Evolutionary conservation across 306 rosid species (phyloP), one percentile per base, ranked within the genome.

Genomic region (Rosa persica): DNA sequence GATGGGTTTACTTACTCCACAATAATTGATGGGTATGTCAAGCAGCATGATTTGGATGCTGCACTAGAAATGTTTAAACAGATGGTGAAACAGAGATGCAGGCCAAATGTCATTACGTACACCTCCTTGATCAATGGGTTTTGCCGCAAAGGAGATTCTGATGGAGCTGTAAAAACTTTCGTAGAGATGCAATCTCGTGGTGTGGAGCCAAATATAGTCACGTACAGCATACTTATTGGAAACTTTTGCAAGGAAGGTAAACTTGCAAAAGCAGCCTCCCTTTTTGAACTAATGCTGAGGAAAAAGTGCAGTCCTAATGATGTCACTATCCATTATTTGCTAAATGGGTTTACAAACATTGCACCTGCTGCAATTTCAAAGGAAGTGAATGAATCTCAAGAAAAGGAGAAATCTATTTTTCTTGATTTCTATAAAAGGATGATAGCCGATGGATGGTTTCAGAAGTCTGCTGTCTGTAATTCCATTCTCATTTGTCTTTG

Each of bases 1-100:
- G 93, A 91, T 83, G 89, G 82, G 70, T 93, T 87, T 79, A 89
- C 97, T 39, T 91, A 87, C 80, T 89, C 95, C 67, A 93, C 97
- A 7, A 62, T 93, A 58, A 90, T 93, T 81, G 96, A 93, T 55
- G 97, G 97, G 58, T 90, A 85, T 77, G 86, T 91, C 77, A 93
- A 93, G 80, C 92, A 81, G 67, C 82, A 83, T 67, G 87, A 90
- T 82, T 78, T 90, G 75, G 84, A 80, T 40, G 78, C 82, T 69
- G 95, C 95, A 34, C 84, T 91, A 48, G 84, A 72, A 80, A 79
- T 90, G 76, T 91, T 91, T 85, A 91, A 88, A 43, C 84, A 73
- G 80, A 91, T 93, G 93, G 48, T 89, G 77, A 93, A 91, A 79
- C 77, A 78, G 80, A 87, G 79, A 80, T 81, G 88, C 83, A 87